These are phyloP conservation scores for Sphenostylis stenocarpa DNA, from an alignment of 306 rosid species.

Conservation along the genomic window DNA sequence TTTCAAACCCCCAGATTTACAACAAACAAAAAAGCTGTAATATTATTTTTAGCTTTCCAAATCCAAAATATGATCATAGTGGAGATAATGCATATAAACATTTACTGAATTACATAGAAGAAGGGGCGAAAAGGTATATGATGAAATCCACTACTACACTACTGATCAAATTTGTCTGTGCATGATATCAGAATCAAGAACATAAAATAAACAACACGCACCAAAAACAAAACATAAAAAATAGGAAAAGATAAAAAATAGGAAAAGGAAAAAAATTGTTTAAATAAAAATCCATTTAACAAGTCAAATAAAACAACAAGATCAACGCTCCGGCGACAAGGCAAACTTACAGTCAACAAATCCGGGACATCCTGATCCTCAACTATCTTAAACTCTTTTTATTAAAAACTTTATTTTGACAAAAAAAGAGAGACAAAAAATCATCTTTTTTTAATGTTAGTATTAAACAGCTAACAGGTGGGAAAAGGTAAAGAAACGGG, in stretches of 20 bases:
- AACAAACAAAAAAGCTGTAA: not conserved
- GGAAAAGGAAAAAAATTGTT: not conserved
- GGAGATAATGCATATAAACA: not conserved
- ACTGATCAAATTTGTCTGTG: not conserved
- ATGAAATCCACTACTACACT: not conserved
- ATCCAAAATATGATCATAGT: conserved; percentile 3
- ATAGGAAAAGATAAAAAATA: not conserved
- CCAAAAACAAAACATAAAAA: not conserved
- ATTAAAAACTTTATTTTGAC: too few relatives aligned
- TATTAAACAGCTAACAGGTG: not conserved
- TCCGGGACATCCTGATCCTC: not conserved
- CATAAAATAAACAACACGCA: not conserved
- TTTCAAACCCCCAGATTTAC: not conserved
- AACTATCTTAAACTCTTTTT: not conserved
- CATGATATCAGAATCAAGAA: not conserved
- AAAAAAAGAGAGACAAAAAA: too few relatives aligned
- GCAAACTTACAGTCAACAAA: conserved; percentile 4
- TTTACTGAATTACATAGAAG: not conserved
- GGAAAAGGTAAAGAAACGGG: not conserved
- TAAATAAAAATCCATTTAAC: not conserved
- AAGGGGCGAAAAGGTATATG: not conserved
- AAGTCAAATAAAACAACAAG: conserved; percentile 10
- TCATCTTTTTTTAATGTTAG: not conserved
- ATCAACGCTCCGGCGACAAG: not conserved
- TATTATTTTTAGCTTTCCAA: not conserved